Conservation (phyloP, 176 grass and related monocot genomes). For the Paspalum notatum region DNA sequence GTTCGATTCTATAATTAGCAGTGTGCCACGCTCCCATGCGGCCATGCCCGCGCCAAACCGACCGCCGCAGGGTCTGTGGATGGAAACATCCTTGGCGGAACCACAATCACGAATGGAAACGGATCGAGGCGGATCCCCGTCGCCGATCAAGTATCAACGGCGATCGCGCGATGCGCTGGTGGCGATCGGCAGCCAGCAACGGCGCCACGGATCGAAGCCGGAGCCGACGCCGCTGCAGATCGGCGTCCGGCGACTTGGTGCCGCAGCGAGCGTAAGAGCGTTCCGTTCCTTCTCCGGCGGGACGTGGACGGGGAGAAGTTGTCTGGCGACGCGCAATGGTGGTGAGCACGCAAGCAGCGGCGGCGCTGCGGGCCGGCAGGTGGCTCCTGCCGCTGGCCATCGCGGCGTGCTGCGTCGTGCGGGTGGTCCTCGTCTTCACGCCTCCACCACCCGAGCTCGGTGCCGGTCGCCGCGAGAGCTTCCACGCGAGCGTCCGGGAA, state of each 20-base stretch:
- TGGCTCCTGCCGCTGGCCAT: conserved; percentile 37
- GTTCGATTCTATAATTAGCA: conserved; percentile 13
- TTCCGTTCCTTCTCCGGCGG: background rate
- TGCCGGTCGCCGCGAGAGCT: background rate
- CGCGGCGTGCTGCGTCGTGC: conserved; percentile 39
- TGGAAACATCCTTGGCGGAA: background rate
- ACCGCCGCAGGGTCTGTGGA: background rate
- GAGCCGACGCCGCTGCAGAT: background rate
- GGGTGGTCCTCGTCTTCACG: conserved; percentile 39
- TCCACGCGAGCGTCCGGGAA: background rate
- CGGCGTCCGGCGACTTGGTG: background rate
- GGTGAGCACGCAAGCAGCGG: conserved; percentile 8
- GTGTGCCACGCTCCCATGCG: background rate
- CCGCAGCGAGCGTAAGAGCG: background rate
- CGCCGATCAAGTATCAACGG: conserved; percentile 3
- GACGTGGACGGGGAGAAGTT: background rate
- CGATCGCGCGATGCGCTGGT: conserved; percentile 14
- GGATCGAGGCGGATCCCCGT: background rate
- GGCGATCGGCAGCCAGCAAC: background rate
- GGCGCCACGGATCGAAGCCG: background rate
- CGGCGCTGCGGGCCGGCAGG: conserved; percentile 28
- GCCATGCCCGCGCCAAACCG: background rate
- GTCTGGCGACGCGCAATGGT: conserved; percentile 22
- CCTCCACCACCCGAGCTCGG: conserved; percentile 8
- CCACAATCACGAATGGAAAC: background rate